Evolutionary conservation across 1,139 yeast genomes (phyloP), one percentile per base, ranked within the genome.

Genomic region (Hansenula anomala): DNA sequence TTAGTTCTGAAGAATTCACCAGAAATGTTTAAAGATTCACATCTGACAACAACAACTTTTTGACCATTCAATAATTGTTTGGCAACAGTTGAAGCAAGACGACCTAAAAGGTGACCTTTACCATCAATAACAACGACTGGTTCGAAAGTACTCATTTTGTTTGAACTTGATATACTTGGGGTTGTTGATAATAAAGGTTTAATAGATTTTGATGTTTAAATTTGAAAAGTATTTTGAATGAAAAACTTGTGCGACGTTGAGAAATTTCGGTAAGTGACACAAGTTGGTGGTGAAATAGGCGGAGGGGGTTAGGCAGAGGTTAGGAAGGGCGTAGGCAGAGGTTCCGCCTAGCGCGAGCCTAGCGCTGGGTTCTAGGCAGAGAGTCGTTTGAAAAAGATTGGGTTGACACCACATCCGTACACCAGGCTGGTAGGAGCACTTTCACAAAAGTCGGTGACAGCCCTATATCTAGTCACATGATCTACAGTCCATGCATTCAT

Each of bases 1-100:
- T 92, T 92, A 84, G 92, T 89, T 81, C 98, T 90, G 96, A 92
- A 92, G 73, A 92, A 89, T 77, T 92, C 97, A 71, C 98, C 98
- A 65, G 97, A 88, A 72, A 92, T 89, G 92, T 94, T 92, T 71
- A 92, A 80, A 63, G 92, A 88, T 80, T 92, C 98, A 69, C 92
- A 79, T 80, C 99, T 88, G 68, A 92, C 98, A 63, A 92, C 83
- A 62, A 90, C 96, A 67, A 92, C 80, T 76, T 89, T 87, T 80
- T 94, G 97, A 62, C 99, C 99, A 76, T 86, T 85, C 71, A 92
- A 85, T 63, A 92, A 73, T 80, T 92, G 97, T 84, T 92, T 92
- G 72, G 99, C 96, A 67, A 92, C 90, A 66, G 83, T 85, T 62
- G 97, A 88, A 63, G 98, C 98, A 71, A 92, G 88, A 81, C 99